Evolutionary conservation across 176 grass and related monocot species (phyloP), one percentile per base, ranked within the genome.

Genomic region (Avena atlantica): DNA sequence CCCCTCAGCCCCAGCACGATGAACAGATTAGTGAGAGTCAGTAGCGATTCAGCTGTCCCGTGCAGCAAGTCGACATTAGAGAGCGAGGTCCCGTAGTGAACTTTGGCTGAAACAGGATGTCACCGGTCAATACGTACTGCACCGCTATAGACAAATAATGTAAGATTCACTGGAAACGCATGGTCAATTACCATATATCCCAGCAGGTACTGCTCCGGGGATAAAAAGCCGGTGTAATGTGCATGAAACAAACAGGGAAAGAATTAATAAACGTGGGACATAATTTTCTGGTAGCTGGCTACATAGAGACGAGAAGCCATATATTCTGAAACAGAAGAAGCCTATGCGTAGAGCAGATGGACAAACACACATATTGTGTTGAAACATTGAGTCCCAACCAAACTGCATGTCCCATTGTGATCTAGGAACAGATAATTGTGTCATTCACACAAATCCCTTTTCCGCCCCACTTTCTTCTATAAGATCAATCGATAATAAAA

Each of bases 11-110:
- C 93, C 61, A 98, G 83, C 21, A 94, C 83, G 7, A 96, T 93
- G 81, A 98, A 98, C 45, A 96, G 67, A 61, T 96, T 98, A 49
- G 97, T 99, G 4, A 98, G 87, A n/a, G 96, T 94, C 64, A 98
- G 90, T 3, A 99, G 81, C 5, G 92, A 99, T 66, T 99, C 94
- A 0, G 97, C 94, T 15, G 82, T 81, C 52, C 97, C 94, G 15
- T 98, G 97, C 49, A 96, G 83, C 89, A 89, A 89, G 85, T 96
- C 90, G 1, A 96, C 94, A 31, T 96, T 98, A 2, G 97, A 96
- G 20, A 98, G 77, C 0, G 94, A 98, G 40, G 94, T 94, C 76
- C 97, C 92, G 36, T 96, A 96, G 11, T 98, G 94, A 60, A 98
- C 83, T 71, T 98, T 93, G 3, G 92, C 97, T 96, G 91, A 47